phyloP scores from a whole-genome alignment of 805 yeast genomes.

The Candida pseudoglaebosa region DNA sequence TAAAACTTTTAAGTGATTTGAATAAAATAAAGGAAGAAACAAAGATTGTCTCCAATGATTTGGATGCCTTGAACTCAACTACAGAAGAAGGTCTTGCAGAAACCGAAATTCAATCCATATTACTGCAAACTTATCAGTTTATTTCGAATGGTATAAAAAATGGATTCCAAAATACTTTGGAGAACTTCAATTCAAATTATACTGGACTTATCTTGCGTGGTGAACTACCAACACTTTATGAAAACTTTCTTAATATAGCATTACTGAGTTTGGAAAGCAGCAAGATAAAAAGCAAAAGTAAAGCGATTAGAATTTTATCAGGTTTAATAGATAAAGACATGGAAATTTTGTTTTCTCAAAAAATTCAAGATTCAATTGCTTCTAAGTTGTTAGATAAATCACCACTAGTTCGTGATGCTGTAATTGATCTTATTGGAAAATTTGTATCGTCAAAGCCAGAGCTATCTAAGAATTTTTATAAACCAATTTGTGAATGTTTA shows the following conservation, averaged over 20 bases:
- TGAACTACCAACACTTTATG: slow-evolving; percentile 40
- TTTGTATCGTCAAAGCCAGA: slow-evolving; percentile 43
- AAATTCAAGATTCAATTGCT: slow-evolving; percentile 50
- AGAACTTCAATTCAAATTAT: slow-evolving; percentile 11
- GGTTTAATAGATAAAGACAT: slow-evolving; percentile 52
- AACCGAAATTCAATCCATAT: not conserved
- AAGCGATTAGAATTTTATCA: slow-evolving; percentile 64
- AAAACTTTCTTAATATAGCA: slow-evolving; percentile 48
- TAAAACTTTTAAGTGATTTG: slow-evolving; percentile 10
- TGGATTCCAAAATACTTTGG: not conserved
- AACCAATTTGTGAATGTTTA: slow-evolving; percentile 44
- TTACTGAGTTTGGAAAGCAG: slow-evolving; percentile 30
- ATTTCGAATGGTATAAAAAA: not conserved
- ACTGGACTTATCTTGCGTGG: slow-evolving; percentile 22
- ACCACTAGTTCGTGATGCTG: slow-evolving; percentile 73
- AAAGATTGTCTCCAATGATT: slow-evolving; percentile 1
- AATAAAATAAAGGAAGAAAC: slow-evolving; percentile 4
- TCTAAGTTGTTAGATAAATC: slow-evolving; percentile 55
- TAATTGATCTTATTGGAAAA: slow-evolving; percentile 58
- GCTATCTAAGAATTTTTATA: slow-evolving; percentile 46
- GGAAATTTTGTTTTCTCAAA: slow-evolving; percentile 43
- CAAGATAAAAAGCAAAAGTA: slow-evolving; percentile 35
- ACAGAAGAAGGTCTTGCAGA: slow-evolving; percentile 5
- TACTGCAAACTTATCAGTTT: not conserved
- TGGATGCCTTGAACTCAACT: slow-evolving; percentile 8